Percentiles rank a stretch among this genome's conserved stretches.
phyloP scores from a whole-genome alignment of 2,329 filamentous ascomycete genomes.

The Scleromitrula shiraiana region DNA sequence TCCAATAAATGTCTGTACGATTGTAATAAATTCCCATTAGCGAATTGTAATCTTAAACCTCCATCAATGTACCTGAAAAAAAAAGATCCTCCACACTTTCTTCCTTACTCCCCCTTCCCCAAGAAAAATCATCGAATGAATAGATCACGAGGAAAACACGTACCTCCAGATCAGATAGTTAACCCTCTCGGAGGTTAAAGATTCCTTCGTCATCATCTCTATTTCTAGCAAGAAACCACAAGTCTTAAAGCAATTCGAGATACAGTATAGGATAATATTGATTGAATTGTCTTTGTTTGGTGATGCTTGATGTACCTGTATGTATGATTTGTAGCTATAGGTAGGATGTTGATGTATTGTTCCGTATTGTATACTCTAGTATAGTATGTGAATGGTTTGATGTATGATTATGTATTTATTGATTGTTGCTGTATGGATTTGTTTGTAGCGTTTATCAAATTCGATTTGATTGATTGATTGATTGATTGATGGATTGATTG shows the following conservation, averaged over 20 bases:
- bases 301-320: too few relatives aligned
- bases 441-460: too few relatives aligned
- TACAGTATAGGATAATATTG: too few relatives aligned
- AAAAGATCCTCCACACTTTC: too few relatives aligned
- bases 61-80: conserved; percentile 20
- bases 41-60: conserved; percentile 17
- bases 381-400: background rate
- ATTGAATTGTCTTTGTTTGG: too few relatives aligned
- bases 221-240: too few relatives aligned
- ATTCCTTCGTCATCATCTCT: conserved; percentile 29
- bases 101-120: too few relatives aligned
- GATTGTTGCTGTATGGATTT: background rate
- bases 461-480: too few relatives aligned
- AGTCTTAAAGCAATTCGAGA: too few relatives aligned
- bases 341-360: too few relatives aligned
- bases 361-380: too few relatives aligned
- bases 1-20: conserved; percentile 30
- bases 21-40: conserved; percentile 22
- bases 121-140: conserved; percentile 1
- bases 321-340: background rate
- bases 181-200: conserved; percentile 56
- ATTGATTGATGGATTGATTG: too few relatives aligned
- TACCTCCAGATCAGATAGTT: conserved; percentile 67
- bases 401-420: background rate
- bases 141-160: conserved; percentile 32